A percentile compares a stretch with the other conserved stretches of the same genome.
Conservation (phyloP, 352 stramenopile species). For the Pythium coloratum region DNA sequence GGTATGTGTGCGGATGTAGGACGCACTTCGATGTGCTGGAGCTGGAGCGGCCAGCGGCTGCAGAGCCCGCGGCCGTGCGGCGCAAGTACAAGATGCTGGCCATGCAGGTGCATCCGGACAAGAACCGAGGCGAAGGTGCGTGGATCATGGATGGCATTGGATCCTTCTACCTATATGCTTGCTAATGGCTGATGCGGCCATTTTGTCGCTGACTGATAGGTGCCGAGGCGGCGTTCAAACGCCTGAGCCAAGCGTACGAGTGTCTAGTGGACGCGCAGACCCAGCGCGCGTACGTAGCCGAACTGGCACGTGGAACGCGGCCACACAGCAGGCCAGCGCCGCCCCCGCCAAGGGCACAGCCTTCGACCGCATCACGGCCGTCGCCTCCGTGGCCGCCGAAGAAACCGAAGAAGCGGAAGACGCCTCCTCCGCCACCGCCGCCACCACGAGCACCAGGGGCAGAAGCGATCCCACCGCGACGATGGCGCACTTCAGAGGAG, state of each 20-base stretch:
- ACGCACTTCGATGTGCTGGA: conserved; percentile 34
- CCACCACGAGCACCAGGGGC: conserved; percentile 1
- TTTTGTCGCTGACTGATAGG: conserved; percentile 27
- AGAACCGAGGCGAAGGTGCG: conserved; percentile 29
- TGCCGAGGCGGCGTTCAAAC: conserved; percentile 78
- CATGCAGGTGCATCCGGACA: conserved; percentile 37
- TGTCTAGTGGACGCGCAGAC: conserved; percentile 51
- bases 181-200: background rate
- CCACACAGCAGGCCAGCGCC: conserved; percentile 3
- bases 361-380: conserved; percentile 3
- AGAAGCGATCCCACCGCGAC: conserved; percentile 11
- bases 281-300: conserved; percentile 55
- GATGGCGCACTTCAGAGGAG: conserved; percentile 56
- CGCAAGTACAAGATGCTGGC: conserved; percentile 39
- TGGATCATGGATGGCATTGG: background rate
- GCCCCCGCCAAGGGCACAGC: conserved; percentile 1
- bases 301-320: conserved; percentile 21
- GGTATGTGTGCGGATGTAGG: conserved; percentile 12
- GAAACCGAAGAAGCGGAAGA: conserved; percentile 20
- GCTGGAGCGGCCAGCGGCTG: conserved; percentile 8
- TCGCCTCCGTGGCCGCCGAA: conserved; percentile 3
- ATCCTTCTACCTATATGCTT: background rate
- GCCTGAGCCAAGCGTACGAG: conserved; percentile 74
- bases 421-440: background rate
- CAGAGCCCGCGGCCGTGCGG: conserved; percentile 11